Evolutionary conservation across 768 basidiomycete genomes (phyloP), one percentile per base, ranked within the genome.

Genomic region (Hortiboletus flavorubellus): DNA sequence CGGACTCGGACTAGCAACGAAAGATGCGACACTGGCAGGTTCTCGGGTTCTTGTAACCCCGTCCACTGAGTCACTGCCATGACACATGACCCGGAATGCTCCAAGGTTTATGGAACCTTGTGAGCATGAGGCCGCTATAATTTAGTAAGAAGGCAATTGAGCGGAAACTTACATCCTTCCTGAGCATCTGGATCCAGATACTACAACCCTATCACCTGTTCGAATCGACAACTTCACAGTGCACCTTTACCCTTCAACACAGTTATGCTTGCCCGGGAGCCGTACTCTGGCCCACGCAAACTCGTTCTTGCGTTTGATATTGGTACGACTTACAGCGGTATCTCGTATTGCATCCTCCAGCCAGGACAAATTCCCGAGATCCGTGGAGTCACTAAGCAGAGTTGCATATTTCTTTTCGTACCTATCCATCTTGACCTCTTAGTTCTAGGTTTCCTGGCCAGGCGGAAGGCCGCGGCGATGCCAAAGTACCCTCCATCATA

Each of bases 401-500:
- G 30, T 33, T 34, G n/a, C 31, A 4, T 26, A 1, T 12, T 31
- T 3, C 3, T 33, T 33, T 47, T 39, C 9, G 5, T 8, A 5
- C 33, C 3, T 21, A 29, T 31, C 10, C 15, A 3, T 34, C 8
- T 53, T 21, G 39, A 47, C 31, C 3, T 14, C 31, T 1, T 41
- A 21, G 21, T 21, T 23, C 9, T 11, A 55, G 54, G 38, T 55
- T 53, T 30, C 51, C 54, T 39, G 41, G 30, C 3, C 54, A 55
- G 33, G 9, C 16, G 18, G 23, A 55, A 6, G 51, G 44, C 12
- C 30, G 16, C 4, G 49, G 34, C 6, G 21, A 39, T 33, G 43
- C 44, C 44, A 56, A 54, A 46, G 55, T 54, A 1, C 55, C 55
- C 8, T 56, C 55, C n/a, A 12, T 56, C 6, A 12, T 56, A 33